phyloP scores from a whole-genome alignment of 345 rosid species.

The Aquilaria malaccensis region DNA sequence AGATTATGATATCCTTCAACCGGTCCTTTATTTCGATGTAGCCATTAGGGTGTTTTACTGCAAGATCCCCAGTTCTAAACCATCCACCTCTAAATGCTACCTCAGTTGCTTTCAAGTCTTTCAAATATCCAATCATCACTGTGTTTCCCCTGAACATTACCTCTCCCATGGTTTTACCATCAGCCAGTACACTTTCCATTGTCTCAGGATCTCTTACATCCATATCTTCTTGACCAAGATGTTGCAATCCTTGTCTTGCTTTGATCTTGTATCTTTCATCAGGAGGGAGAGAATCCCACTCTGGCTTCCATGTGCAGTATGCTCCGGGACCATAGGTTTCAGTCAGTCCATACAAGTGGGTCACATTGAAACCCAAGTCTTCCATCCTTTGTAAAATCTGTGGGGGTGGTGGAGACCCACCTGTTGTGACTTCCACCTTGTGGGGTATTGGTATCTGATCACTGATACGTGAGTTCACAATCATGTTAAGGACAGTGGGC shows the following conservation, averaged over 20 bases:
- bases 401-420: conserved; percentile 67
- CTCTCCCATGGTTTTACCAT: conserved; percentile 62
- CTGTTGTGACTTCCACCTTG: conserved; percentile 48
- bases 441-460: conserved; percentile 40
- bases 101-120: conserved; percentile 48
- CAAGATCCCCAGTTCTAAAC: conserved; percentile 75
- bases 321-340: conserved; percentile 80
- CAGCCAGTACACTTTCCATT: conserved; percentile 45
- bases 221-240: conserved; percentile 59
- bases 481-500: conserved; percentile 75
- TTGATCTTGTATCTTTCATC: conserved; percentile 40
- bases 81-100: conserved; percentile 65
- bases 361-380: conserved; percentile 54
- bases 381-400: conserved; percentile 51
- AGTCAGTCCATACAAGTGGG: conserved; percentile 68
- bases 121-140: conserved; percentile 71
- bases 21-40: conserved; percentile 75
- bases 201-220: conserved; percentile 53
- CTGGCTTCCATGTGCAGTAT: conserved; percentile 54
- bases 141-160: conserved; percentile 71
- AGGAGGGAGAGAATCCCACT: conserved; percentile 55
- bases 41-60: conserved; percentile 63
- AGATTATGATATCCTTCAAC: conserved; percentile 59
- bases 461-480: conserved; percentile 39
- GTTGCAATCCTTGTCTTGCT: conserved; percentile 71